Evolutionary conservation across 2,329 filamentous ascomycete genomes (phyloP).

Genomic region (Huntiella abstrusa): DNA sequence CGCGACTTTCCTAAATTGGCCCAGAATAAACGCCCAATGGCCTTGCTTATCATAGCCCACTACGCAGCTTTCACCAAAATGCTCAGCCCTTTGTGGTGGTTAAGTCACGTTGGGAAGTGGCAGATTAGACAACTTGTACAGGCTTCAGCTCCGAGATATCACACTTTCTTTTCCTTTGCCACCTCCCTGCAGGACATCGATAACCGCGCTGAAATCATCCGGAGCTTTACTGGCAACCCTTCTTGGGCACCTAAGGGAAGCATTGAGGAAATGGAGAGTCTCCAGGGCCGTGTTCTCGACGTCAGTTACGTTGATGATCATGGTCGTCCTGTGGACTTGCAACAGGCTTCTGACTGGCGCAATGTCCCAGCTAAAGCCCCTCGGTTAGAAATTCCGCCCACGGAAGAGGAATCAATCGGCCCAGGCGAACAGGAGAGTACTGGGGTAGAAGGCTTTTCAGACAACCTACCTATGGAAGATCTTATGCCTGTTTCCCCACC

Average conservation of each 20-base stretch:
- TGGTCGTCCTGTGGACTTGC: background rate
- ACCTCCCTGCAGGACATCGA: background rate
- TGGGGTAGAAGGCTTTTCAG: too few relatives aligned
- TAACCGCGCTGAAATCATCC: conserved; percentile 9
- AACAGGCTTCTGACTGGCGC: background rate
- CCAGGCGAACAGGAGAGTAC: too few relatives aligned
- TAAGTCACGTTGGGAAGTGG: conserved; percentile 25
- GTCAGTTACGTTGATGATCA: conserved; percentile 1
- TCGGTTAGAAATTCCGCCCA: too few relatives aligned
- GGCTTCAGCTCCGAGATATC: background rate
- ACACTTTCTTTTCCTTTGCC: background rate
- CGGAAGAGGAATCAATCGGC: too few relatives aligned
- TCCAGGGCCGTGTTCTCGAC: background rate
- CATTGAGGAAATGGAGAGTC: conserved; percentile 1
- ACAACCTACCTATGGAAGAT: too few relatives aligned
- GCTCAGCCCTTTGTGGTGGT: conserved; percentile 29
- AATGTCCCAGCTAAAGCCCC: background rate
- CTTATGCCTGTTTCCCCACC: too few relatives aligned
- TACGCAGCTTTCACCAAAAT: conserved; percentile 33
- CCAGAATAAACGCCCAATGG: conserved; percentile 20
- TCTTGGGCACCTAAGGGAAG: background rate
- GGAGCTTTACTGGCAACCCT: conserved; percentile 6
- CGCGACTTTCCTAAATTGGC: background rate
- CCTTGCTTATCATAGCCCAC: conserved; percentile 33
- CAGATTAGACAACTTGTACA: conserved; percentile 25